phyloP scores from a whole-genome alignment of 2,329 filamentous ascomycete genomes.

The Alternaria metachromatica region DNA sequence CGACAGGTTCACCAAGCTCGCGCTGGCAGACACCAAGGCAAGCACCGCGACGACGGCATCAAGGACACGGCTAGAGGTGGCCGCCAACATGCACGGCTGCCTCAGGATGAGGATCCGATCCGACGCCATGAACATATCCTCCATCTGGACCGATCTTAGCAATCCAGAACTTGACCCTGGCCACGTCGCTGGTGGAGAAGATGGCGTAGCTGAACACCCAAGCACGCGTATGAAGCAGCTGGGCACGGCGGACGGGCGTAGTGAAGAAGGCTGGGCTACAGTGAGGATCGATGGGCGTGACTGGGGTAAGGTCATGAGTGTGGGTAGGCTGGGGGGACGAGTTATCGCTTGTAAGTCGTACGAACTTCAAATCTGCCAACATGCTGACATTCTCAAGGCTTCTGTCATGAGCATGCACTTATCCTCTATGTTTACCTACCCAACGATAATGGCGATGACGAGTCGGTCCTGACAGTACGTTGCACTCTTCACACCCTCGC shows the following conservation, averaged over 20 bases:
- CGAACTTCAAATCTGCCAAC: not conserved
- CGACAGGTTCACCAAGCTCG: conserved; percentile 91
- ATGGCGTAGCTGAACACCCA: conserved; percentile 76
- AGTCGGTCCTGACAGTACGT: conserved; percentile 76
- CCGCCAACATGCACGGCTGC: conserved; percentile 93
- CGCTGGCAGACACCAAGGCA: conserved; percentile 43
- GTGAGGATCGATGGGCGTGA: conserved; percentile 92
- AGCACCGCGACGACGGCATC: conserved; percentile 41
- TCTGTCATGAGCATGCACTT: conserved; percentile 78
- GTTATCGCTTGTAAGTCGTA: conserved; percentile 81
- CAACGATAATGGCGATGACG: conserved; percentile 71
- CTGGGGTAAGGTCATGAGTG: conserved; percentile 93
- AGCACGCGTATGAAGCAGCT: conserved; percentile 75
- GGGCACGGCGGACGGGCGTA: conserved; percentile 64
- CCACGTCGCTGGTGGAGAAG: conserved; percentile 71
- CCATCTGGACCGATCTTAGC: conserved; percentile 81
- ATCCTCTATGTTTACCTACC: conserved; percentile 84
- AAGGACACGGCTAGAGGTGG: conserved; percentile 74
- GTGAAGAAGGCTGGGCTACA: conserved; percentile 84
- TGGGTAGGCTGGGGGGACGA: conserved; percentile 84
- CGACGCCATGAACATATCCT: conserved; percentile 83
- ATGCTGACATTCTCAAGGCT: conserved; percentile 54
- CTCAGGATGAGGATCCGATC: conserved; percentile 80
- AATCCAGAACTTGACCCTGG: conserved; percentile 87
- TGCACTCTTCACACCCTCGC: not conserved